Evolutionary conservation across 352 stramenopile species (phyloP).

Genomic region (Phytophthora sp.): DNA sequence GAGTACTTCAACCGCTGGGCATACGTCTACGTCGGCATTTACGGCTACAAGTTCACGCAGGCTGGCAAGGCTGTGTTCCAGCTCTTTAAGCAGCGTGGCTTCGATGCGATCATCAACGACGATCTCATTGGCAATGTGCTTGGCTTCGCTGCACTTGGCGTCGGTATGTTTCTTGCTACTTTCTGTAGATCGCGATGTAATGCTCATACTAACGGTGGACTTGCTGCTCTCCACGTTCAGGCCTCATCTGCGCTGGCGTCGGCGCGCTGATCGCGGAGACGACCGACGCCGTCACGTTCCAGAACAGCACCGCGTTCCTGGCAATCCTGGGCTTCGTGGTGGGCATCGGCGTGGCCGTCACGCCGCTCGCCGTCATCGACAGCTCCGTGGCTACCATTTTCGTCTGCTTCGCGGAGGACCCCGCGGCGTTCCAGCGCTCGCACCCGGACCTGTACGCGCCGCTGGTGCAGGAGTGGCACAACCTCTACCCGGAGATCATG

Average conservation of each 20-base stretch:
- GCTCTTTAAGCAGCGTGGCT: slow-evolving; percentile 94
- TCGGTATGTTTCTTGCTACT: slow-evolving; percentile 53
- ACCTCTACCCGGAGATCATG: slow-evolving; percentile 89
- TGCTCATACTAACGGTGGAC: background rate
- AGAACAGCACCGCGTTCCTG: slow-evolving; percentile 77
- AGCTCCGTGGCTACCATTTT: slow-evolving; percentile 96
- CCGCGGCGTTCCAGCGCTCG: slow-evolving; percentile 75
- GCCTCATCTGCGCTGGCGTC: slow-evolving; percentile 73
- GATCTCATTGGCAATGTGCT: slow-evolving; percentile 94
- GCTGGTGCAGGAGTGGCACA: slow-evolving; percentile 88
- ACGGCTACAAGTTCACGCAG: slow-evolving; percentile 94
- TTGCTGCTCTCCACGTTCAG: slow-evolving; percentile 25
- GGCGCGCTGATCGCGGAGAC: slow-evolving; percentile 60
- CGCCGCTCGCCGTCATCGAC: slow-evolving; percentile 92
- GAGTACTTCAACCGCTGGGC: slow-evolving; percentile 95
- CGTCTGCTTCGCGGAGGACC: slow-evolving; percentile 96
- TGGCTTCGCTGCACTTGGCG: slow-evolving; percentile 86
- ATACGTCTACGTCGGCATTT: slow-evolving; percentile 95
- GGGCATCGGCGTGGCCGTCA: slow-evolving; percentile 87
- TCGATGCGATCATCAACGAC: slow-evolving; percentile 97
- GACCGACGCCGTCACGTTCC: slow-evolving; percentile 57
- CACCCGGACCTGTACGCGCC: slow-evolving; percentile 86
- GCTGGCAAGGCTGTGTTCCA: slow-evolving; percentile 92
- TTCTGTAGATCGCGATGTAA: background rate
- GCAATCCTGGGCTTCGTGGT: slow-evolving; percentile 90